These are phyloP conservation scores for Nakazawaea holstii DNA, from an alignment of 805 yeast species.

Conservation along the genomic window DNA sequence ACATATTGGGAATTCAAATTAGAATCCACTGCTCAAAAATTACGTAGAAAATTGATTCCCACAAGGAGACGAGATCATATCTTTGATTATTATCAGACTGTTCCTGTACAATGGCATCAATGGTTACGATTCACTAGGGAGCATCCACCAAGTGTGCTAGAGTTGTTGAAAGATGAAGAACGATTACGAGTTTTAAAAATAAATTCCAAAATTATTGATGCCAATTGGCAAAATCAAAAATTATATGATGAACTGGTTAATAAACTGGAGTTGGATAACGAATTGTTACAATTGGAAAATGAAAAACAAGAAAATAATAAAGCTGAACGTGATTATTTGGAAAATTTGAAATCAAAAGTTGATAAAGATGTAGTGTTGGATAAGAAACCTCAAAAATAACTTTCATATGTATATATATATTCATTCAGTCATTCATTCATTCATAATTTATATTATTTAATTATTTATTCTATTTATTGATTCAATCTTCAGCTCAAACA, in stretches of 20 bases:
- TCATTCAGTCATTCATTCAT: constrained; percentile 3
- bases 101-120: constrained; percentile 72
- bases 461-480: background rate
- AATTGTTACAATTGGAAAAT: constrained; percentile 16
- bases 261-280: constrained; percentile 16
- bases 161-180: constrained; percentile 50
- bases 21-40: constrained; percentile 41
- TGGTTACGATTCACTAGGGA: constrained; percentile 69
- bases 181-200: constrained; percentile 50
- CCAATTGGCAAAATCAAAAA: constrained; percentile 27
- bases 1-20: constrained; percentile 78
- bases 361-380: too few species aligned
- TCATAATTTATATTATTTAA: background rate
- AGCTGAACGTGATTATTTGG: too few species aligned
- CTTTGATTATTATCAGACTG: constrained; percentile 54
- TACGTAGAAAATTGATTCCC: constrained; percentile 64
- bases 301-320: background rate
- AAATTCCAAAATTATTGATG: constrained; percentile 42
- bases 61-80: constrained; percentile 38
- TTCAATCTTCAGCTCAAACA: constrained; percentile 23
- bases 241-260: constrained; percentile 15
- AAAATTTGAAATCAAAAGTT: too few species aligned
- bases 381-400: too few species aligned
- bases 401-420: too few species aligned
- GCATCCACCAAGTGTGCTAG: constrained; percentile 56